Evolutionary conservation across 1,139 yeast species (phyloP), one percentile per base, ranked within the genome.

Genomic region (Debaryomycetaceae sp.): DNA sequence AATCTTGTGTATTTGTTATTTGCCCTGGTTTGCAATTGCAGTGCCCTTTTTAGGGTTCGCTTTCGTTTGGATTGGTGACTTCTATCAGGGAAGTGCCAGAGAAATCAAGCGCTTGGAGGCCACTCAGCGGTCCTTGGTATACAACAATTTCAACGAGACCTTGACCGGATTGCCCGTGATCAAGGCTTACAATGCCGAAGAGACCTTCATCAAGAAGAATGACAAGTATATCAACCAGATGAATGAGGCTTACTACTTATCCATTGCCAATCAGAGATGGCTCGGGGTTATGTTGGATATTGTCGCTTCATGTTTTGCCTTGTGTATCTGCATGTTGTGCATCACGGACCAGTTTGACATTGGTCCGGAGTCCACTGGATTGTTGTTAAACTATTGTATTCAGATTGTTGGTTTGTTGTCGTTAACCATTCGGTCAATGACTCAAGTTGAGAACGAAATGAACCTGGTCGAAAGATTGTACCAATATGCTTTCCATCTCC

Each of bases 11-110:
- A 61, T 58, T 35, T 53, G 58, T 38, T 67, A 66, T 46, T 56
- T 67, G 40, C 72, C 72, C 4, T 66, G 63, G 61, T 66, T 65
- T 51, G 71, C 71, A n/a, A 53, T 65, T 42, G 66, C 71, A 8
- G 61, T 66, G 16, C 72, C 71, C 23, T 59, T 65, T 41, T 54
- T 65, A 42, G 60, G 38, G 3, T 38, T 54, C 34, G 50, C 48
- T 3, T 63, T 65, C 43, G 34, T 51, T 27, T 51, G 61, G 34
- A 46, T 65, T 34, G 54, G 66, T 9, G 58, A 63, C 42, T 61
- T 61, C 39, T 67, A 67, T 44, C 68, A 62, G 36, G 71, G 64
- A 18, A 59, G 70, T 23, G 56, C 70, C 5, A 51, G 71, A 42
- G 74, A 67, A 46, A 56, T 66, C 39, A 67, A 65, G 44, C 52